Evolutionary conservation across 805 yeast species (phyloP), one percentile per base, ranked within the genome.

Genomic region (Zygosaccharomyces pseudorouxii): DNA sequence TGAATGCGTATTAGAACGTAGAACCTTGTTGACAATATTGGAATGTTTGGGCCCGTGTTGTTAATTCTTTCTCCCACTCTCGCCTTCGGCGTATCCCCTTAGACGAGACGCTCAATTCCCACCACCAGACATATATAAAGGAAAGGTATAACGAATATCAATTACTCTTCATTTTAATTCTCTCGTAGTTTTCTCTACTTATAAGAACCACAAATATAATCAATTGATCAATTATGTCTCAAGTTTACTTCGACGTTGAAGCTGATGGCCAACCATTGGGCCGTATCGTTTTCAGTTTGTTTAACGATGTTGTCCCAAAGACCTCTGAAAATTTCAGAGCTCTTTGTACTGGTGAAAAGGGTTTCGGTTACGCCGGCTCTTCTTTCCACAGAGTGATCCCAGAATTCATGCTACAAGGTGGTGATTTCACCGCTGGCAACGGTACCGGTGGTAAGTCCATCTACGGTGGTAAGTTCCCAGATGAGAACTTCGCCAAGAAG

Each of bases 291-390:
- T 92, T 92, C 85, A 76, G 89, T 72, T 81, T 89, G 68, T 89
- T 83, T 82, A 81, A 85, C 77, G 90, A 86, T 67, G 86, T 84
- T 62, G 93, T 86, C 59, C 97, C 97, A 74, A 90, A 89, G 81
- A 90, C 97, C 55, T 84, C 95, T 58, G 95, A 86, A 74, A 90
- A 90, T 80, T 90, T 90, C 86, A 84, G 96, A 74, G 96, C 95
- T 55, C 79, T 90, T 65, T 77, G 85, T 71, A 89, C 97, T 56
- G 97, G 97, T 66, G 97, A 89, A 78, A 86, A 89, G 80, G 98
- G 97, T 54, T 88, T 77, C 70, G 98, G 97, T 62, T 92, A 86
- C 82, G 82, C 84, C 66, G 82, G 80, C 64, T 89, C 96, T 52
- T 76, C 83, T 63, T 90, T 92, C 93, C 97, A 90, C 88, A 85